phyloP scores from a whole-genome alignment of 148 eudicot species.

The Rhododendron ferrugineum region DNA sequence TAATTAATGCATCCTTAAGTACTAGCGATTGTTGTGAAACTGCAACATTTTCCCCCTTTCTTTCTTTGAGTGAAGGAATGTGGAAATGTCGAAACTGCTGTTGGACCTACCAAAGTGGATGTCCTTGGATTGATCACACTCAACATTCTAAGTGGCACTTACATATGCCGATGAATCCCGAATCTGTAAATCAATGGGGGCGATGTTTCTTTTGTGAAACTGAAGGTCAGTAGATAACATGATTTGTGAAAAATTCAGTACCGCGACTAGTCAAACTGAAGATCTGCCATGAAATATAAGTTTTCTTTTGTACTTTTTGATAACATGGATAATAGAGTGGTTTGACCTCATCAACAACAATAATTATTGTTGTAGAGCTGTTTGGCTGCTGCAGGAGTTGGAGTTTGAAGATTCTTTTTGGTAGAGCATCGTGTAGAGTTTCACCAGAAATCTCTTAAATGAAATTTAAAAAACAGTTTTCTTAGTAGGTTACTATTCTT shows the following conservation, averaged over 20 bases:
- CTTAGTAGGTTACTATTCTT: neutral
- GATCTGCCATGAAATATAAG: neutral
- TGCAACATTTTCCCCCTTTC: neutral
- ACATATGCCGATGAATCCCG: constrained; percentile 31
- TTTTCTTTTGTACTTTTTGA: neutral
- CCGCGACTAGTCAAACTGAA: neutral
- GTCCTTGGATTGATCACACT: constrained; percentile 24
- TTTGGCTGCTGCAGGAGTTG: neutral
- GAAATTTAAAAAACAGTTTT: neutral
- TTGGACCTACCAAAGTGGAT: constrained; percentile 38
- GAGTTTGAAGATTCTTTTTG: neutral
- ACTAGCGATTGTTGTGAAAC: neutral
- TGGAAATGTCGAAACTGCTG: constrained; percentile 57
- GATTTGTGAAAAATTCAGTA: neutral
- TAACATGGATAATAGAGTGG: neutral
- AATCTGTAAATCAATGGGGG: constrained; percentile 18
- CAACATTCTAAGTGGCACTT: constrained; percentile 21
- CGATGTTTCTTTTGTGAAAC: constrained; percentile 24
- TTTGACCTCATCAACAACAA: neutral
- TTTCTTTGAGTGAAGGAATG: constrained; percentile 23
- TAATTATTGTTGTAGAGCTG: neutral
- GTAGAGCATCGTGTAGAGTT: neutral
- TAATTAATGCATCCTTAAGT: neutral
- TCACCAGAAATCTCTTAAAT: neutral
- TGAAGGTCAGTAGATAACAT: constrained; percentile 31